Percentiles rank a stretch among this genome's conserved stretches.
Evolutionary conservation across 164 flowering plant genomes (phyloP).

Genomic region (Kalanchoe fedtschenkoi): DNA sequence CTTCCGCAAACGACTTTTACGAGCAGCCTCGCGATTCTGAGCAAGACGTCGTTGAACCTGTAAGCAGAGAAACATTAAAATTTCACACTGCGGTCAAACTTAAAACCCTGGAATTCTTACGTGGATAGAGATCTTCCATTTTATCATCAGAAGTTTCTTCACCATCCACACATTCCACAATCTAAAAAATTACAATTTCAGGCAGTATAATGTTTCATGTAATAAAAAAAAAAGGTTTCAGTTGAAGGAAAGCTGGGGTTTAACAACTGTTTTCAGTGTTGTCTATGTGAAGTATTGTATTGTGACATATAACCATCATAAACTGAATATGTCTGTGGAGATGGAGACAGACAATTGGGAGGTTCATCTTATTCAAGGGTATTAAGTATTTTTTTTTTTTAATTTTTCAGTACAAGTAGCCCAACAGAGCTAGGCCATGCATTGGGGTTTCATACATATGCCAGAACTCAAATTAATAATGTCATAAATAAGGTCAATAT

Average conservation of each 20-base stretch:
- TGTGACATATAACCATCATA: not conserved
- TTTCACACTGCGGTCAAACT: not conserved
- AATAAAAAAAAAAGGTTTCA: no score
- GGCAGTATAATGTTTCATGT: no score
- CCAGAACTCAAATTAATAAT: no score
- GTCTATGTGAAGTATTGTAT: no score
- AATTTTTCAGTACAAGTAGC: no score
- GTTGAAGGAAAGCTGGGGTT: no score
- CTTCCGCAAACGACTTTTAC: constrained; percentile 91
- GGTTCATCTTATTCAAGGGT: no score
- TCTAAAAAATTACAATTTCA: no score
- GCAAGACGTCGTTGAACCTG: constrained; percentile 88
- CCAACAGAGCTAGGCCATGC: no score
- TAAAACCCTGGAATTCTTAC: not conserved
- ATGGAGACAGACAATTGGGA: not conserved
- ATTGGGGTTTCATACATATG: no score
- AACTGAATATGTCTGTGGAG: not conserved
- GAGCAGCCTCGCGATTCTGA: constrained; percentile 99
- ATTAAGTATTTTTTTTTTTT: no score
- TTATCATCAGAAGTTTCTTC: not conserved
- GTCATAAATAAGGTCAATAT: not conserved
- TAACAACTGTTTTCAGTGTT: no score
- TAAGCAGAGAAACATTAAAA: not conserved
- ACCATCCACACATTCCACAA: constrained; percentile 47
- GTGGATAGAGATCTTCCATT: not conserved